These are phyloP conservation scores for Gypsophila paniculata DNA, from an alignment of 179 eudicot species.

Conservation along the genomic window DNA sequence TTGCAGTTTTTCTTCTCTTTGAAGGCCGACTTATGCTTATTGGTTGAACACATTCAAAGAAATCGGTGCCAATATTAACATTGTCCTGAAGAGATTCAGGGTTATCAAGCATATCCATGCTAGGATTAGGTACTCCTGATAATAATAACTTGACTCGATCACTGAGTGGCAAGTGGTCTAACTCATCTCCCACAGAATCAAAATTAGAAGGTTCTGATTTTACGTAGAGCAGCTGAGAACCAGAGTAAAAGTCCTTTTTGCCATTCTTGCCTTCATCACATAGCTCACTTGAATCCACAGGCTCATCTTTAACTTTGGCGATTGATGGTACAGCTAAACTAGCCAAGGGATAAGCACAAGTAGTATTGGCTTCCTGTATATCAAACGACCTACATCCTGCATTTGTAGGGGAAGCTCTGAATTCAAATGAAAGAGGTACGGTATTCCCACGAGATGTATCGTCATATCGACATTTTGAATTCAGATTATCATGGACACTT, in stretches of 20 bases:
- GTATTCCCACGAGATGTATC: constrained; percentile 18
- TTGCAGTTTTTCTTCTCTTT: constrained; percentile 65
- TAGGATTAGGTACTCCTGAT: constrained; percentile 30
- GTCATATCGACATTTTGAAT: constrained; percentile 20
- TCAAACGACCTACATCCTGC: constrained; percentile 23
- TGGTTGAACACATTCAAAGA: constrained; percentile 41
- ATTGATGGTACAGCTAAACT: constrained; percentile 27
- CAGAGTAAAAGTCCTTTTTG: constrained; percentile 19
- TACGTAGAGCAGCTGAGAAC: constrained; percentile 25
- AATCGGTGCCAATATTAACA: constrained; percentile 30
- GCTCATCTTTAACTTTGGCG: constrained; percentile 61
- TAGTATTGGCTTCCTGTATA: constrained; percentile 22
- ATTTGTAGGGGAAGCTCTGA: constrained; percentile 21
- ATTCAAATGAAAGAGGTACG: constrained; percentile 19
- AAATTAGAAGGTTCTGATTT: constrained; percentile 44
- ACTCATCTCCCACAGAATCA: constrained; percentile 43
- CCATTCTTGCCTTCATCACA: constrained; percentile 20
- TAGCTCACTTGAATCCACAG: constrained; percentile 34
- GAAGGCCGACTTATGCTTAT: constrained; percentile 37
- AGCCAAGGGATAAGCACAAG: constrained; percentile 19
- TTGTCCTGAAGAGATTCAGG: constrained; percentile 24
- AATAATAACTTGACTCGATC: constrained; percentile 59
- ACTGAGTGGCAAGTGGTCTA: constrained; percentile 66
- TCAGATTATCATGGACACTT: constrained; percentile 20
- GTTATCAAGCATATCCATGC: constrained; percentile 19